Percentiles rank a stretch among this genome's conserved stretches.
Evolutionary conservation across 176 grass and related monocot species (phyloP).

Genomic region (Phoenix roebelenii): DNA sequence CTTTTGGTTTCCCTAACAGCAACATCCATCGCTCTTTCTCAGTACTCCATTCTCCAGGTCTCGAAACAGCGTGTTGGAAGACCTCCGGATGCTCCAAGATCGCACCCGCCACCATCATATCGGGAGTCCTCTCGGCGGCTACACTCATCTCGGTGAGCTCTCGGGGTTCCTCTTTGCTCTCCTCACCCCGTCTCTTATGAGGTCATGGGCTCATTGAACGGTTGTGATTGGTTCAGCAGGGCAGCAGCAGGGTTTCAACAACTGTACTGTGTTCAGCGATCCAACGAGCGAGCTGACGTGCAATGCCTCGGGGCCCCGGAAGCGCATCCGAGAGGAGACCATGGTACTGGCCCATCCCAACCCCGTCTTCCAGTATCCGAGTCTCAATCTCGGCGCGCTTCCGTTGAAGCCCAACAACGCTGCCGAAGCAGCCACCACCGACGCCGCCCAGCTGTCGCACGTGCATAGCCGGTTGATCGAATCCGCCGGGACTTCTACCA

Average conservation of each 20-base stretch:
- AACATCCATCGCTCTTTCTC: background rate
- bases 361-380: background rate
- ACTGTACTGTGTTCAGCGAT: background rate
- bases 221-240: too few species aligned
- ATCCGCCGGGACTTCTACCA: conserved; percentile 24
- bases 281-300: conserved; percentile 3
- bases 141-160: conserved; percentile 3
- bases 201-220: too few species aligned
- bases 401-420: background rate
- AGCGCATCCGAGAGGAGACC: background rate
- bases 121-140: background rate
- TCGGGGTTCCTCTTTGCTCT: too few species aligned
- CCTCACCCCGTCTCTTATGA: too few species aligned
- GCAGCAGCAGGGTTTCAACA: background rate
- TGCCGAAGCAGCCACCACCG: background rate
- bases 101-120: background rate
- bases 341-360: background rate
- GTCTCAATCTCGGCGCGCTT: background rate
- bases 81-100: conserved; percentile 1
- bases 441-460: background rate
- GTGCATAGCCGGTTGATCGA: background rate
- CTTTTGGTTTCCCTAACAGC: background rate
- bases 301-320: background rate
- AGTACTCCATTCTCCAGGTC: background rate
- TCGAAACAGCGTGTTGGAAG: conserved; percentile 1